Evolutionary conservation across 106 monocot species (phyloP), one percentile per base, ranked within the genome.

Genomic region (Gastrodia elata): DNA sequence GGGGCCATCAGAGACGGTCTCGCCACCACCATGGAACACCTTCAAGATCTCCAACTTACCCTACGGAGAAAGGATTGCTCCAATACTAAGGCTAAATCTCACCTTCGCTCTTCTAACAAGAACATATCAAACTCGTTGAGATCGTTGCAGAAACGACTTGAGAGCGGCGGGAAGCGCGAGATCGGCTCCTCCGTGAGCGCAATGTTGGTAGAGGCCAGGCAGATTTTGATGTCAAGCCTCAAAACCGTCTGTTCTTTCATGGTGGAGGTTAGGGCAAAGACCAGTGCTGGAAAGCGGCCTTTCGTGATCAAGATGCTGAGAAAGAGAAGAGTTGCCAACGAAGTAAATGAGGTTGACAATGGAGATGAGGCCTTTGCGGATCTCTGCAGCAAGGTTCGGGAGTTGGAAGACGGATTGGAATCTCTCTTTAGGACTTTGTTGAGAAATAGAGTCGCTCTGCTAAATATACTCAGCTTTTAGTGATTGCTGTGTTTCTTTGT

Each of bases 1-100:
- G 39, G 36, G 57, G 30, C 68, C 26, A 14, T 58, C 1, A 78
- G 77, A 55, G 83, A 83, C 42, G 34, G 2, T 48, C 48, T 83
- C 20, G 46, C 33, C n/a, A 5, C 6, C 9, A 22, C 59, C 22
- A 72, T 37, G 20, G 80, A 75, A 37, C 42, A 75, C 14, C 36
- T 70, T 28, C 77, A 59, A 68, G 78, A 75, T 8, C 65, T 79
- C 11, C 41, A 79, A 32, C 43, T 70, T 13, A 20, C 71, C n/a
- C 68, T 79, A 10, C 71, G 79, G 48, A 27, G 30, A 32, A 27
- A 32, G 14, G 3, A n/a, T 14, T 61, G 30, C 61, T 7, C 3
- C 15, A 42, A 15, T 2, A 75, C 41, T n/a, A 65, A 67, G 43
- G 4, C 61, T 10, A 74, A 25, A 32, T 24, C 58, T 38, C 61